Evolutionary conservation across 768 basidiomycete species (phyloP).

Genomic region (Paxillus rubicundulus): DNA sequence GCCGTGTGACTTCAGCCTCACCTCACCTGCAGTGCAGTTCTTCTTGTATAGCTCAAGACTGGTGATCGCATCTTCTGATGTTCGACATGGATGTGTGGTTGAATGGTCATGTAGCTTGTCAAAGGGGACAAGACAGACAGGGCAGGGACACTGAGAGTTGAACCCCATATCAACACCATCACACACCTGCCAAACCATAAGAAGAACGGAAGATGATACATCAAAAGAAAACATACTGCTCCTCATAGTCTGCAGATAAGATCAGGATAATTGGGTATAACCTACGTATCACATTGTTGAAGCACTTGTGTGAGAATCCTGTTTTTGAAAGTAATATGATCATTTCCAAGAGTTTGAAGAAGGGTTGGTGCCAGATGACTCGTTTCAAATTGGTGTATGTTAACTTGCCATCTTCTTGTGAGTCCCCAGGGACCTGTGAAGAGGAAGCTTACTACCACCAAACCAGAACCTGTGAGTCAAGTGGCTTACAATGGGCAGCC

Average conservation of each 20-base stretch:
- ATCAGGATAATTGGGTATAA: conserved; percentile 23
- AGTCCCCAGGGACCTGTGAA: not conserved
- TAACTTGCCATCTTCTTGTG: conserved; percentile 1
- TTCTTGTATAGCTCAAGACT: too few relatives aligned
- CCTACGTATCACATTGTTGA: not conserved
- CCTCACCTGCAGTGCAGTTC: conserved; percentile 13
- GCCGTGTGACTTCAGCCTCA: conserved; percentile 8
- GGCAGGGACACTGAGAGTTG: conserved; percentile 31
- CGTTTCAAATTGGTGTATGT: conserved; percentile 16
- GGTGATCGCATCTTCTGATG: too few relatives aligned
- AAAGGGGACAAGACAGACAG: conserved; percentile 34
- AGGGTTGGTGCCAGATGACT: conserved; percentile 22
- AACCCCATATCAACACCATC: too few relatives aligned
- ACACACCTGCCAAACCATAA: conserved; percentile 29
- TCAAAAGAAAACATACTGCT: conserved; percentile 12
- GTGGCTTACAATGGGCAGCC: conserved; percentile 21
- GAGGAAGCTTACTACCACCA: not conserved
- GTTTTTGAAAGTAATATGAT: conserved; percentile 5
- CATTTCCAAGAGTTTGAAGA: conserved; percentile 9
- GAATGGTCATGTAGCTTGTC: conserved; percentile 23
- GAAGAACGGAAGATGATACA: too few relatives aligned
- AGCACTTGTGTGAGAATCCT: conserved; percentile 8
- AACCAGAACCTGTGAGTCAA: not conserved
- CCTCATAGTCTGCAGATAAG: conserved; percentile 26
- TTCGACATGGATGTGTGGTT: conserved; percentile 1